Evolutionary conservation across 1,139 yeast genomes (phyloP), one percentile per base, ranked within the genome.

Genomic region (Groenewaldozyma auringiensis): DNA sequence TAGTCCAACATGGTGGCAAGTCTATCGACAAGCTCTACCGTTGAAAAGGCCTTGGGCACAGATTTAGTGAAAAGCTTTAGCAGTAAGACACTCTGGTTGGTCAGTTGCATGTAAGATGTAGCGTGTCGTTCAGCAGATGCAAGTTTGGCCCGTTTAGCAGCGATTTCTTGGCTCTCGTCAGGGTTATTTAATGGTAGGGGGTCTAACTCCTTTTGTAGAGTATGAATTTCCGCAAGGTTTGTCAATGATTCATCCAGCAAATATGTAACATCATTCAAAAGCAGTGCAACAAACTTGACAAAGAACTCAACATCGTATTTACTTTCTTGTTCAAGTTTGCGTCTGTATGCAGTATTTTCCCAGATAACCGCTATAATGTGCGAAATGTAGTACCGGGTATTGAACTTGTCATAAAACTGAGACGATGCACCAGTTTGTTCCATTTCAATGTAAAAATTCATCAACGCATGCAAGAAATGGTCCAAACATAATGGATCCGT

Each of bases 401-500:
- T 89, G 68, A 94, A 92, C 64, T 92, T 92, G 66, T 92, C 99
- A 63, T 92, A 92, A 62, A 92, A 92, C 65, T 92, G 98, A 0
- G 95, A 81, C 3, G 94, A 81, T 2, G 96, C 84, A 4, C 98
- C 98, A 0, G 98, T 94, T 60, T 86, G 87, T 62, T 92, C 99
- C 47, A 89, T 92, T 74, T 86, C 88, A 37, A 92, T 95, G 63
- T 92, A 92, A 54, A 88, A 84, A 59, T 87, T 94, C 66, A 92
- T 74, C 49, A 92, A 71, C 0, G 95, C 83, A 58, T 86, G 89
- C 49, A 92, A 70, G 48, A 94, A 63, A 59, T 89, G 80, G 42
- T 81, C 71, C 39, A 70, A 67, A 1, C 87, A 83, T 42, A 83
- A 60, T 44, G 75, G 73, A 57, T 87, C 80, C 9, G 79, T 68